Evolutionary conservation across 78 protist genomes (phyloP).

Genomic region (Neovahlkampfia damariscottae): DNA sequence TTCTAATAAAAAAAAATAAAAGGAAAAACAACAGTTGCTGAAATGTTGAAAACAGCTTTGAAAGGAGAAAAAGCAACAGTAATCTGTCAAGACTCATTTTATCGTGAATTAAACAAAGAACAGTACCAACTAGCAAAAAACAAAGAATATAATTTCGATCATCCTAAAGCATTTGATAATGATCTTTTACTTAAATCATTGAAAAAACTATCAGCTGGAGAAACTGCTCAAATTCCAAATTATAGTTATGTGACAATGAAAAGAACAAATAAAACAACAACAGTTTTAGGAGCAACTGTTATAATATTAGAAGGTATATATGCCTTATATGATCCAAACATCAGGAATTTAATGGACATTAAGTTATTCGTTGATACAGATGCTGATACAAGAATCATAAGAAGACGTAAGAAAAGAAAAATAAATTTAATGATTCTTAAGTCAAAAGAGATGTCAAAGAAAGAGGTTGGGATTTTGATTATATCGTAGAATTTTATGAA

Average conservation of each 20-base stretch:
- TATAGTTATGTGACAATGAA: conserved; percentile 16
- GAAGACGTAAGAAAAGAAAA: too few relatives aligned
- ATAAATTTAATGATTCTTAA: too few relatives aligned
- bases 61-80: not conserved
- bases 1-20: too few relatives aligned
- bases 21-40: conserved; percentile 27
- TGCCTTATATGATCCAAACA: conserved; percentile 10
- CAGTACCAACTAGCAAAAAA: not conserved
- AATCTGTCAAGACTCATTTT: conserved; percentile 15
- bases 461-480: conserved; percentile 21
- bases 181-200: not conserved
- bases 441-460: conserved; percentile 15
- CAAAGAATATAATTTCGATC: conserved; percentile 26
- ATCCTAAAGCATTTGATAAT: conserved; percentile 22
- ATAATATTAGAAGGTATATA: conserved; percentile 14
- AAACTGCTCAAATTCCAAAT: conserved; percentile 10
- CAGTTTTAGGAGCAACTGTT: conserved; percentile 2
- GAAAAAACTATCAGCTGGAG: not conserved
- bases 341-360: conserved; percentile 5
- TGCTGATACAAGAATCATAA: not conserved
- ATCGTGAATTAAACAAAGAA: not conserved
- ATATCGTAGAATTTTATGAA: conserved; percentile 13
- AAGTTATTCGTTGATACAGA: conserved; percentile 9
- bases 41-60: not conserved
- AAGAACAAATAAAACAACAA: not conserved